phyloP scores from a whole-genome alignment of 176 grass and related monocot species.

The Cenchrus fungigraminus region DNA sequence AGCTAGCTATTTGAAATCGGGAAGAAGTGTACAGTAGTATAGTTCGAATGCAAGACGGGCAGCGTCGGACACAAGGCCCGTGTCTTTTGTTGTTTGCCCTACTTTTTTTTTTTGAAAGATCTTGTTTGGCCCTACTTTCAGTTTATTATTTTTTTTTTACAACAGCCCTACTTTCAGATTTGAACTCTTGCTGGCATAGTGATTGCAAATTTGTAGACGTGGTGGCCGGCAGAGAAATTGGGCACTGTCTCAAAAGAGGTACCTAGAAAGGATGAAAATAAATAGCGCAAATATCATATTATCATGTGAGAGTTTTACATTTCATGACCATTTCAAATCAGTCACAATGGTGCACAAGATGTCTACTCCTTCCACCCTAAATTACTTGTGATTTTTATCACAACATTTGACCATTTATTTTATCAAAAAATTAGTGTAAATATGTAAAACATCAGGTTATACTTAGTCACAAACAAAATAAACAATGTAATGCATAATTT shows the following conservation, averaged over 20 bases:
- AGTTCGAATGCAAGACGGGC: conserved; percentile 11
- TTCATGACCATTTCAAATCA: not conserved
- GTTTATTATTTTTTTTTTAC: too few species aligned
- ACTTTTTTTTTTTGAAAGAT: not conserved
- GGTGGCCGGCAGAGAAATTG: not conserved
- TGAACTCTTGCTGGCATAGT: not conserved
- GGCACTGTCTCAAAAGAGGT: not conserved
- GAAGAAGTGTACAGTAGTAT: not conserved
- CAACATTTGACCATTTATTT: too few species aligned
- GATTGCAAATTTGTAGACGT: not conserved
- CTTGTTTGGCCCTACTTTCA: too few species aligned
- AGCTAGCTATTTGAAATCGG: conserved; percentile 38
- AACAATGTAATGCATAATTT: too few species aligned
- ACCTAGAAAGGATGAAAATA: not conserved
- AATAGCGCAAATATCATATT: not conserved
- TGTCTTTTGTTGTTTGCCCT: not conserved
- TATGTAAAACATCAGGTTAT: too few species aligned
- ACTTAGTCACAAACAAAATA: too few species aligned
- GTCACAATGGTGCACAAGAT: too few species aligned
- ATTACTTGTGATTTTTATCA: too few species aligned
- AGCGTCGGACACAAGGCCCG: not conserved
- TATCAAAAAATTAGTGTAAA: too few species aligned
- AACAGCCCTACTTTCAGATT: too few species aligned
- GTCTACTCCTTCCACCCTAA: too few species aligned
- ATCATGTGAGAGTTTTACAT: too few species aligned